Base-by-base conservation (phyloP, 2,329 filamentous ascomycete genomes). In the Diaporthe sp. region DNA sequence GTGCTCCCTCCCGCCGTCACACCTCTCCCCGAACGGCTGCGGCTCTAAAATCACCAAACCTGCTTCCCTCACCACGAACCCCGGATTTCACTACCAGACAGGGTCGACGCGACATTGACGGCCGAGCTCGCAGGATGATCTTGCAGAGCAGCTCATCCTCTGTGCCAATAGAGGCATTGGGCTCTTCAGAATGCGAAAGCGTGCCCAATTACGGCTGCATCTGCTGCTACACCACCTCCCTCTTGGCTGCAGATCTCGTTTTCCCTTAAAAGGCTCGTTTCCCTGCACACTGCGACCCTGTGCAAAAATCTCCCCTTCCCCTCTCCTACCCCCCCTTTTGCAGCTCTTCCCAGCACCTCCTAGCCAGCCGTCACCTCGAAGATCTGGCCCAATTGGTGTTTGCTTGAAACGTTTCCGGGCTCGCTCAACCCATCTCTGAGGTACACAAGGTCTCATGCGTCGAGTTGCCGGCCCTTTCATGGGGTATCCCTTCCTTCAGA, bases 241-340 rank as follows among this genome's bases (percentile, higher is more conserved):
- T 70, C 65, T 70, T 70, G 65, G 65, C 65, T 70, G 65, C 65
- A 70, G 65, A 70, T 70, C 65, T 70, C 15, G 65, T 55, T 70
- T 70, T 70, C 65, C 49, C 65, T 68, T 39, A 3, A 51, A 28
- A 53, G 65, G 65, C 49, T 55, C 65, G 46, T 70, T 55, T 70
- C 65, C 65, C 65, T 70, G 49, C 9, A 70, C 65, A 31, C 65
- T 70, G 49, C 65, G 37, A 70, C 65, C 34, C 65, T 55, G 25
- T 31, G n/a, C 46, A 53, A 37, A 39, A 53, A 19, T 68, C 28
- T 68, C 46, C 65, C 31, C 65, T 22, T 55, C 7, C 49, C 22
- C 49, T 28, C 6, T 19, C 44, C 28, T 28, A 8, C 28, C 28
- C 10, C 28, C 17, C 55, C 55, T 42, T 53, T 53, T 42, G 65